phyloP scores from a whole-genome alignment of 768 basidiomycete species.

The Boletus pseudopeckii region DNA sequence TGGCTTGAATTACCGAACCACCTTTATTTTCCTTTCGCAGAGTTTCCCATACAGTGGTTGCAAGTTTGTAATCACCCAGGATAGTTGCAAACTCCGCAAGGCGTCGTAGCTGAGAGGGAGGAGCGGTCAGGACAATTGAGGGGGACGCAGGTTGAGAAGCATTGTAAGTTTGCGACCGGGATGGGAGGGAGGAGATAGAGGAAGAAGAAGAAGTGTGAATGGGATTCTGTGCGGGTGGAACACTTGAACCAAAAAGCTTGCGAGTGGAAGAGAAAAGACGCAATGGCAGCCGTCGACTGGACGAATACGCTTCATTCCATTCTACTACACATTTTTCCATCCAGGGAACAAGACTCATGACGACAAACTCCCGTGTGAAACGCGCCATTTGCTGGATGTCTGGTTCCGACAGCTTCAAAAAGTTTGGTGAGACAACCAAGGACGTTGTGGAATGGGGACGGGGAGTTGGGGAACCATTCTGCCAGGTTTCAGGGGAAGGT shows the following conservation, averaged over 20 bases:
- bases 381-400: slow-evolving; percentile 74
- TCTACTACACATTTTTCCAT: slow-evolving; percentile 93
- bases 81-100: slow-evolving; percentile 95
- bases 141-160: slow-evolving; percentile 28
- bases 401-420: slow-evolving; percentile 55
- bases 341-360: slow-evolving; percentile 90
- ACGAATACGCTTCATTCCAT: slow-evolving; percentile 89
- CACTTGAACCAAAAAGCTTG: slow-evolving; percentile 70
- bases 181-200: slow-evolving; percentile 32
- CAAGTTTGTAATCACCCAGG: slow-evolving; percentile 85
- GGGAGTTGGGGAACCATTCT: slow-evolving; percentile 11
- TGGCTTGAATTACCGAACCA: slow-evolving; percentile 59
- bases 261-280: slow-evolving; percentile 85
- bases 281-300: slow-evolving; percentile 74
- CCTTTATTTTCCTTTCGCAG: slow-evolving; percentile 83
- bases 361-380: slow-evolving; percentile 84
- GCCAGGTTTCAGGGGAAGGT: slow-evolving; percentile 28
- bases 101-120: slow-evolving; percentile 73
- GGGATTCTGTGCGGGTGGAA: slow-evolving; percentile 44
- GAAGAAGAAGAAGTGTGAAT: slow-evolving; percentile 40
- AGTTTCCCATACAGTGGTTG: slow-evolving; percentile 79
- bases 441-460: background rate
- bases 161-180: slow-evolving; percentile 38
- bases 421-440: slow-evolving; percentile 19
- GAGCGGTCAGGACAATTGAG: slow-evolving; percentile 24